phyloP scores from a whole-genome alignment of 2,329 filamentous ascomycete genomes.

The Coniochaeta sp. region DNA sequence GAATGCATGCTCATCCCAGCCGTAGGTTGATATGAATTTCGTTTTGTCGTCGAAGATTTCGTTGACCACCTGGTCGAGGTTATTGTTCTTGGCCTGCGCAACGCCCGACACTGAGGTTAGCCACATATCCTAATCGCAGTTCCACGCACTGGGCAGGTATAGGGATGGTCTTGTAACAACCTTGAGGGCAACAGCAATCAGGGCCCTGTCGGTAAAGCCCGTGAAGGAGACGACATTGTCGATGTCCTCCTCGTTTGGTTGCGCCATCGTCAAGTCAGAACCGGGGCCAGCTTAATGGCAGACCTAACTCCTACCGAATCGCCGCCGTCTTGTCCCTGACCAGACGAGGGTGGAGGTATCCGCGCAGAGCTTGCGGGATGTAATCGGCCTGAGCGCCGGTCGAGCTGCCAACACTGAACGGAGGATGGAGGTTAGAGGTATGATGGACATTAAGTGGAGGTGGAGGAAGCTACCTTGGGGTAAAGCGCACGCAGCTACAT shows the following conservation, averaged over 20 bases:
- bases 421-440: not conserved
- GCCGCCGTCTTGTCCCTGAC: not conserved
- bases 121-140: not conserved
- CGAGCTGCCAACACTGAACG: not conserved
- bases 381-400: too few relatives aligned
- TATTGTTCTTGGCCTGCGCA: slow-evolving; percentile 1
- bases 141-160: not conserved
- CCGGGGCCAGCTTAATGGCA: not conserved
- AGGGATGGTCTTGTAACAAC: not conserved
- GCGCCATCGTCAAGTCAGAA: not conserved
- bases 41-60: not conserved
- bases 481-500: not conserved
- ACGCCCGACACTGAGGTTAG: not conserved
- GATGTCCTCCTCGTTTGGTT: not conserved
- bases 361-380: not conserved
- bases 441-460: not conserved
- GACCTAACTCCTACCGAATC: not conserved
- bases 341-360: not conserved
- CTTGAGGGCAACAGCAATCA: not conserved
- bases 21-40: not conserved
- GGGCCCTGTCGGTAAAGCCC: not conserved
- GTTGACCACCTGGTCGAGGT: not conserved
- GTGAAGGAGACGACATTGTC: not conserved
- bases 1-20: not conserved
- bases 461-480: not conserved